A percentile compares a stretch with the other conserved stretches of the same genome.
phyloP scores from a whole-genome alignment of 352 stramenopile genomes.

The Phytophthora capsici region DNA sequence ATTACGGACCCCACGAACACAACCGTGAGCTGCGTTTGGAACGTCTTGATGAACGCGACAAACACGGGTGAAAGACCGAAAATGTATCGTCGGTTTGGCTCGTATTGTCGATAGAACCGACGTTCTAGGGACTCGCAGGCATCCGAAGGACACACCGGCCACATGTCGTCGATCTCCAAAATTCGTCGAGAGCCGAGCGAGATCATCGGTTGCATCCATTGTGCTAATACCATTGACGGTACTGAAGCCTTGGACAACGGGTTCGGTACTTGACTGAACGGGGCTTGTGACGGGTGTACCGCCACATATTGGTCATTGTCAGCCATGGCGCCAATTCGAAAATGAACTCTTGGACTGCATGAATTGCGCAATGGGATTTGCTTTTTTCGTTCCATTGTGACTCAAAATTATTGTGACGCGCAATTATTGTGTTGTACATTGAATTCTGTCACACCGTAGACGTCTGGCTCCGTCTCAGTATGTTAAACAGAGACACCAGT shows the following conservation, averaged over 20 bases:
- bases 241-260: conserved; percentile 44
- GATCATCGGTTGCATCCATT: conserved; percentile 48
- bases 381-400: no score
- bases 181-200: conserved; percentile 31
- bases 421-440: no score
- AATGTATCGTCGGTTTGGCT: conserved; percentile 7
- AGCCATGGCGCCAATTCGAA: not conserved
- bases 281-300: not conserved
- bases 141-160: conserved; percentile 32
- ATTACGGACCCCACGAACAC: conserved; percentile 26
- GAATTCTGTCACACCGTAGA: no score
- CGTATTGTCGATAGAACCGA: conserved; percentile 30
- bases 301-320: conserved; percentile 11
- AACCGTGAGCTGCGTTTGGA: conserved; percentile 15
- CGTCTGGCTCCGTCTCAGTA: no score
- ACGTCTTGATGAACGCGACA: conserved; percentile 24
- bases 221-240: conserved; percentile 32
- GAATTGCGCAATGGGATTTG: no score
- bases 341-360: no score
- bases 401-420: no score
- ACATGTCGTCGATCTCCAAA: conserved; percentile 41
- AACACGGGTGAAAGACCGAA: conserved; percentile 27
- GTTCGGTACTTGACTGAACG: conserved; percentile 33
- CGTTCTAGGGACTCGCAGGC: conserved; percentile 28
- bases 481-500: no score